Conservation (phyloP, 2,329 filamentous ascomycete genomes). For the Botrytis sinoallii region DNA sequence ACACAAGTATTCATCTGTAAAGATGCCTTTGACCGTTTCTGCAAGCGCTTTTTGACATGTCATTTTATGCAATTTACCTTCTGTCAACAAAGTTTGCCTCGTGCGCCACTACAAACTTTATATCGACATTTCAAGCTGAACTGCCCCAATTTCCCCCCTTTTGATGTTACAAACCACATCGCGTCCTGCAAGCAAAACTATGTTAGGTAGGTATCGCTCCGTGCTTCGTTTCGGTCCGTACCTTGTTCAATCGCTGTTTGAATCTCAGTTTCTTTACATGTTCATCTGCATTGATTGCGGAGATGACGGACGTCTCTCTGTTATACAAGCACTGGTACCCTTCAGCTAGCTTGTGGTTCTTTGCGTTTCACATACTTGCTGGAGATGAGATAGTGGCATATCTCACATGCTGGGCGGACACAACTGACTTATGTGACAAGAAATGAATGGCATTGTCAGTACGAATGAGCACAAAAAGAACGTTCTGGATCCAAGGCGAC, state of each 20-base stretch:
- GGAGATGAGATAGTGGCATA: background rate
- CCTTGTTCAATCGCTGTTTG: conserved; percentile 4
- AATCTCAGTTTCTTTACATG: conserved; percentile 7
- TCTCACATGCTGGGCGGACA: background rate
- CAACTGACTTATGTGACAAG: conserved; percentile 1
- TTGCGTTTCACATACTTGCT: background rate
- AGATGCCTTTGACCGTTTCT: conserved; percentile 12
- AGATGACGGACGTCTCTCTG: conserved; percentile 6
- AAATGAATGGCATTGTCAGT: background rate
- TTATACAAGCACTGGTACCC: background rate
- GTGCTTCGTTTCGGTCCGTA: conserved; percentile 9
- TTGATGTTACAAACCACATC: conserved; percentile 3
- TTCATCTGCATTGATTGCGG: conserved; percentile 11
- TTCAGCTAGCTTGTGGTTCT: conserved; percentile 1
- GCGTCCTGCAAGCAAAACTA: background rate
- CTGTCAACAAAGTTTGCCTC: conserved; percentile 12
- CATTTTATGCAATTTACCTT: conserved; percentile 15
- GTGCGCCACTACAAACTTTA: conserved; percentile 1
- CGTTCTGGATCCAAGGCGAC: conserved; percentile 2
- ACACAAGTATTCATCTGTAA: conserved; percentile 1
- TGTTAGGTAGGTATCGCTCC: conserved; percentile 9
- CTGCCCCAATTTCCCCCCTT: background rate
- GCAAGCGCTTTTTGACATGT: conserved; percentile 16
- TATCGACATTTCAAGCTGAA: conserved; percentile 2
- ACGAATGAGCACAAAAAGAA: conserved; percentile 9